A percentile compares a stretch with the other conserved stretches of the same genome.
These are phyloP conservation scores for Aulographum hederae DNA, from an alignment of 2,329 filamentous ascomycete species.

Conservation along the genomic window DNA sequence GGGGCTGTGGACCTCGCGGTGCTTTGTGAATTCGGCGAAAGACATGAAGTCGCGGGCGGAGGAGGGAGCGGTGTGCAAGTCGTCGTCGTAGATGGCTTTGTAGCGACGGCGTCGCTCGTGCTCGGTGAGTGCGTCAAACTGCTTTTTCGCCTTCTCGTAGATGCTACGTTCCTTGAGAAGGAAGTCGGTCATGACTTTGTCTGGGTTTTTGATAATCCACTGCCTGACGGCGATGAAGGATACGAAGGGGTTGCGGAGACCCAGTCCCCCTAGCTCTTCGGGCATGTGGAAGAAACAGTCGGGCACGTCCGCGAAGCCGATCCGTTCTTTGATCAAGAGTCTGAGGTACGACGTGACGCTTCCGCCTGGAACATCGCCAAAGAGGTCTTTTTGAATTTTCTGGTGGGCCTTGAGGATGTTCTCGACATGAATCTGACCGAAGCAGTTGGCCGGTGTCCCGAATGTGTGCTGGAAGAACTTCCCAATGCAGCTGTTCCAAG, in stretches of 20 bases:
- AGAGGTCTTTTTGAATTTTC: constrained; percentile 33
- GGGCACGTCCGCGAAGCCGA: constrained; percentile 19
- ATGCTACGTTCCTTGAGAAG: neutral
- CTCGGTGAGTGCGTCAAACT: neutral
- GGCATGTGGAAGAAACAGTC: constrained; percentile 31
- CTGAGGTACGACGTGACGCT: constrained; percentile 33
- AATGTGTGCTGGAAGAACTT: constrained; percentile 41
- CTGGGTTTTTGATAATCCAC: constrained; percentile 6
- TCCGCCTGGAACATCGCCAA: constrained; percentile 15
- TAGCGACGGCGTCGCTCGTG: neutral
- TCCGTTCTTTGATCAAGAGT: constrained; percentile 18
- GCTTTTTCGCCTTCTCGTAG: neutral
- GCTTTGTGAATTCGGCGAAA: neutral
- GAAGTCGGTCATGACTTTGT: constrained; percentile 8
- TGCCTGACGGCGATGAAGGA: constrained; percentile 18
- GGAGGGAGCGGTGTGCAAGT: too few relatives aligned
- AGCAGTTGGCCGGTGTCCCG: constrained; percentile 34
- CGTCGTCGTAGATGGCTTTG: neutral
- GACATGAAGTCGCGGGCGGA: neutral
- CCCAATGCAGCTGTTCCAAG: constrained; percentile 39
- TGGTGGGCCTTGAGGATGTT: constrained; percentile 33
- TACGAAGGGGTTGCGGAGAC: constrained; percentile 28
- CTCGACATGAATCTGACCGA: constrained; percentile 36
- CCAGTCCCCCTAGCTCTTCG: constrained; percentile 26
- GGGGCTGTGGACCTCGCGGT: neutral